Base-by-base conservation (phyloP, 2,329 filamentous ascomycete species). In the Seiridium unicorne region DNA sequence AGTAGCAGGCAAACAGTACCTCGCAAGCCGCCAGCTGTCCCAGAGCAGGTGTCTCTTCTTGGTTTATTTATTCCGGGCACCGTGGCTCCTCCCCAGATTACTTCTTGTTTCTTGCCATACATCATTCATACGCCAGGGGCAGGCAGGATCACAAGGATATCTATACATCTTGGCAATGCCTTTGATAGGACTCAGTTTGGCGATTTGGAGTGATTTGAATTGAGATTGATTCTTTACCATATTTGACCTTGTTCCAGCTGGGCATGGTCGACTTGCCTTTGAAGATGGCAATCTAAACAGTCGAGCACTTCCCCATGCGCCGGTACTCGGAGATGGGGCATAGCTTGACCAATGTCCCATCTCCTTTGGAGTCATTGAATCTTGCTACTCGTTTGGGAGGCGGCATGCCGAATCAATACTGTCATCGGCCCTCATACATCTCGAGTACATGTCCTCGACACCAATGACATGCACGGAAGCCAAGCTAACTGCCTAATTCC, bases 161-260 rank as follows among this genome's bases (percentile, higher is more conserved):
- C 72, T 67, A 72, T 72, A 72, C 69, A 74, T 73, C 67, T 71
- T 71, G 69, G 69, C 69, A 70, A 53, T 70, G 71, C 68, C 70
- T 77, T 79, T 70, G 74, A 79, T 79, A 79, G 77, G 78, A 78
- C 34, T 53, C 70, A 75, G 66, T 78, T 78, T 77, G 79, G 79
- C 79, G 78, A 81, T 76, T 66, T 76, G 79, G 78, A 77, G 78
- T 81, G 78, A 73, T 76, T 78, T 77, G 69, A 75, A 73, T 73
- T 74, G 66, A 69, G 69, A 72, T 68, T 38, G 49, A 53, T 53
- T 53, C 32, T 53, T 32, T 53, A 5, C 32, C 26, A 31, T 35
- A 4, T 49, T 31, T 31, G n/a, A n/a, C 32, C 38, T 9, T 36
- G 18, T 53, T n/a, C 49, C 34, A 36, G 5, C 4, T n/a, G 38